phyloP scores from a whole-genome alignment of 1,139 yeast genomes.

The Yamadazyma diospyri region DNA sequence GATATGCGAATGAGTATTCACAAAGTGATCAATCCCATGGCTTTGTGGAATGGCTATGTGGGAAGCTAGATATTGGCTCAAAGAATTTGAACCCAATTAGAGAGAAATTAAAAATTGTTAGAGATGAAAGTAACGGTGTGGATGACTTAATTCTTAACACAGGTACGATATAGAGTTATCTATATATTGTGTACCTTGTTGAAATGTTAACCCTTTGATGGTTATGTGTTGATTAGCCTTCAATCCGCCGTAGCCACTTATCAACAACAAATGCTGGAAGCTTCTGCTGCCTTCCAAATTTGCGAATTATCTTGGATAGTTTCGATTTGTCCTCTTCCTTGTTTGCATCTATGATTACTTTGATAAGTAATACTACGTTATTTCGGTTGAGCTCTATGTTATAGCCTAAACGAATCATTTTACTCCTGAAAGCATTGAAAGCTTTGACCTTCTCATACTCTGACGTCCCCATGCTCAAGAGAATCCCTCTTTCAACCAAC shows the following conservation, averaged over 20 bases:
- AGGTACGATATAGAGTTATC: no score
- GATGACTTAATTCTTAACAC: no score
- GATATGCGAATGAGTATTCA: no score
- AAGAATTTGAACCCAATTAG: no score
- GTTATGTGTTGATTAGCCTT: neutral
- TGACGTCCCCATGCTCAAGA: conserved; percentile 2
- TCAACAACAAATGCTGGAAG: conserved; percentile 8
- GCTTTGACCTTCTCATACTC: conserved; percentile 5
- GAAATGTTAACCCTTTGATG: no score
- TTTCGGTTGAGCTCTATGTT: conserved; percentile 9
- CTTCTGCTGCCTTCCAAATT: conserved; percentile 8
- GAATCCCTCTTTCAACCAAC: conserved; percentile 12
- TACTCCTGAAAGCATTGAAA: conserved; percentile 9
- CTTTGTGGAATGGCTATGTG: no score
- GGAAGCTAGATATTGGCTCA: no score
- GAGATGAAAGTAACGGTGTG: no score
- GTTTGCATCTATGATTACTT: conserved; percentile 6
- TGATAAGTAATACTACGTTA: conserved; percentile 9
- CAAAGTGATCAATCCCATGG: no score
- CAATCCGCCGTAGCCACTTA: conserved; percentile 6
- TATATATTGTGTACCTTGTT: no score
- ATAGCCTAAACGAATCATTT: conserved; percentile 8
- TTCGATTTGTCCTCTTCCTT: neutral
- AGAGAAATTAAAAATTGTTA: no score
- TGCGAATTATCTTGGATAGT: conserved; percentile 2